Percentiles rank a stretch among this genome's conserved stretches.
These are phyloP conservation scores for Debaryomyces hansenii DNA, from an alignment of 805 yeast species.

Conservation along the genomic window DNA sequence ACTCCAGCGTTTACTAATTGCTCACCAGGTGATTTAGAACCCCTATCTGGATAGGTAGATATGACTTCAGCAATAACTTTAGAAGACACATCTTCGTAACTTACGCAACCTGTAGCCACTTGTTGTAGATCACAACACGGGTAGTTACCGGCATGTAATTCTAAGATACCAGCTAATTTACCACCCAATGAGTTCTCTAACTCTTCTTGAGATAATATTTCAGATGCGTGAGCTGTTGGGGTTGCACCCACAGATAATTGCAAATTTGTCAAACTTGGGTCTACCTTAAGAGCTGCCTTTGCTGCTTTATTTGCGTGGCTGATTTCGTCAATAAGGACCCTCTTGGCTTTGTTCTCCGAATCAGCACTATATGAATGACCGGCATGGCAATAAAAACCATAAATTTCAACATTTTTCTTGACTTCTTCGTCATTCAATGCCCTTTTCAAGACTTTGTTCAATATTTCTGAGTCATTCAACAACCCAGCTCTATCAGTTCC, in stretches of 20 bases:
- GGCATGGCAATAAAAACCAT: conserved; percentile 77
- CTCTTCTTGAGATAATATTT: conserved; percentile 21
- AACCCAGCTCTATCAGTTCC: conserved; percentile 75
- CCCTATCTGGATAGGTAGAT: conserved; percentile 55
- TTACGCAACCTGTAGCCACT: conserved; percentile 63
- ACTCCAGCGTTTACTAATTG: conserved; percentile 72
- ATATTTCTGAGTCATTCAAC: conserved; percentile 25
- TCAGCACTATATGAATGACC: conserved; percentile 68
- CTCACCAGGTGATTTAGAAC: conserved; percentile 54
- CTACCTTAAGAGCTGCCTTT: conserved; percentile 29
- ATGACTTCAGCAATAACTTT: conserved; percentile 60
- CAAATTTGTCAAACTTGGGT: conserved; percentile 35
- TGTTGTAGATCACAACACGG: conserved; percentile 76
- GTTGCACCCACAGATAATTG: conserved; percentile 78
- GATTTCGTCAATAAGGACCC: conserved; percentile 55
- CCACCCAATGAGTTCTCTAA: conserved; percentile 17
- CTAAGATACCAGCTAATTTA: conserved; percentile 45
- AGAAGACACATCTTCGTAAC: conserved; percentile 63
- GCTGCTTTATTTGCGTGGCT: conserved; percentile 57
- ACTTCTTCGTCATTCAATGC: conserved; percentile 23
- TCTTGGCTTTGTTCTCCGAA: conserved; percentile 46
- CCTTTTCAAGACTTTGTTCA: conserved; percentile 35
- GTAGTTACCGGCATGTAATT: conserved; percentile 82
- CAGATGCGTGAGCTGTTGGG: conserved; percentile 70
- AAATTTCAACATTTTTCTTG: conserved; percentile 41